These are phyloP conservation scores for Breynia disticha DNA, from an alignment of 441 rosid genomes.

Conservation along the genomic window DNA sequence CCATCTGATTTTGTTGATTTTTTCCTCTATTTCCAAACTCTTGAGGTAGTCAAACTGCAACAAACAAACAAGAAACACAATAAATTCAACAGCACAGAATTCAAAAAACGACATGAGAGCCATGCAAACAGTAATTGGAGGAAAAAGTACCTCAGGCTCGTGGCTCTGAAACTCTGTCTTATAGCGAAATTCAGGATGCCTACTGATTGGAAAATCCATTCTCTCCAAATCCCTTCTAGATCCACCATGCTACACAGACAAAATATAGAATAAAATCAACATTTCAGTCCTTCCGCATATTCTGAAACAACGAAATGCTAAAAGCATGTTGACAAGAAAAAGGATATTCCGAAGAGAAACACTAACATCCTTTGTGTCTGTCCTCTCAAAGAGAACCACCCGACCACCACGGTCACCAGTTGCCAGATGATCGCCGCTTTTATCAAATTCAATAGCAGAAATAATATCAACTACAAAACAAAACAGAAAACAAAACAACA, in stretches of 20 bases:
- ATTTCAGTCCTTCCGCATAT: not conserved
- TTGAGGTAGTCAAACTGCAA: conserved; percentile 90
- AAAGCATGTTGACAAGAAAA: not conserved
- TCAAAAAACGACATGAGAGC: not conserved
- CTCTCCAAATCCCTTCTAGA: conserved; percentile 65
- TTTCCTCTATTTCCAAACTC: conserved; percentile 99
- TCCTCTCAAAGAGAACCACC: conserved; percentile 87
- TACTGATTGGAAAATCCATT: conserved; percentile 41
- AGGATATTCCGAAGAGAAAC: conserved; percentile 10
- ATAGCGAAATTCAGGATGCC: conserved; percentile 91
- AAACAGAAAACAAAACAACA: conserved; percentile 19
- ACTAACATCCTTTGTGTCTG: conserved; percentile 62
- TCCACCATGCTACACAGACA: conserved; percentile 48
- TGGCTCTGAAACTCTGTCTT: conserved; percentile 98
- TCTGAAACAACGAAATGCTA: not conserved
- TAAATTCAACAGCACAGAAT: not conserved
- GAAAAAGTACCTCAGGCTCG: conserved; percentile 74
- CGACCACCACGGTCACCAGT: conserved; percentile 98
- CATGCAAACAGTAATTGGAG: conserved; percentile 4
- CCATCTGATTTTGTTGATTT: conserved; percentile 95
- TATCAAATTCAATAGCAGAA: conserved; percentile 92
- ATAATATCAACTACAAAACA: conserved; percentile 75
- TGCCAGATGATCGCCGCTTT: conserved; percentile 81
- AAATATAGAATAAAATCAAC: conserved; percentile 1
- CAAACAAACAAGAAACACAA: conserved; percentile 10